phyloP scores from a whole-genome alignment of 2,329 filamentous ascomycete genomes.

The Aspergillus proliferans region DNA sequence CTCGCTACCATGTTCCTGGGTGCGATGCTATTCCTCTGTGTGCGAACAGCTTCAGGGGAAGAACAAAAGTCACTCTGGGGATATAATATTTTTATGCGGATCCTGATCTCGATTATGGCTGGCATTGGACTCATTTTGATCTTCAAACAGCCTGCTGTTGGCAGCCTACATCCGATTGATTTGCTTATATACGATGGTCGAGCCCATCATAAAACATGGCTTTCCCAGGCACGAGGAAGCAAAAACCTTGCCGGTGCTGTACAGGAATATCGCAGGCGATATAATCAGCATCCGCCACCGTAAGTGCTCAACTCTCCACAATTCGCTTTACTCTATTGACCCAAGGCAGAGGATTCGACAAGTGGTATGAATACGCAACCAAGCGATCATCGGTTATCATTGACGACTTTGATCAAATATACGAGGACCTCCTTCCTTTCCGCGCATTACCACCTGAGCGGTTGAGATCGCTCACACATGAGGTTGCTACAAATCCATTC shows the following conservation, averaged over 20 bases:
- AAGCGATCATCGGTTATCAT: constrained; percentile 48
- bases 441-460: constrained; percentile 46
- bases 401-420: constrained; percentile 56
- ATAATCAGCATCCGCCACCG: constrained; percentile 52
- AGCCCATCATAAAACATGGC: constrained; percentile 44
- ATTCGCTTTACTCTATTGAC: constrained; percentile 5
- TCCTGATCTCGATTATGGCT: constrained; percentile 37
- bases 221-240: constrained; percentile 43
- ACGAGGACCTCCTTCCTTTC: constrained; percentile 52
- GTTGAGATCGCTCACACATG: constrained; percentile 48
- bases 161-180: constrained; percentile 50
- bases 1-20: constrained; percentile 27
- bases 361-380: constrained; percentile 54
- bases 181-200: constrained; percentile 47
- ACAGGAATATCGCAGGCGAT: constrained; percentile 46
- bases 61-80: constrained; percentile 22
- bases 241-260: constrained; percentile 46
- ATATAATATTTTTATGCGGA: constrained; percentile 27
- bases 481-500: constrained; percentile 48
- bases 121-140: constrained; percentile 37
- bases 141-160: constrained; percentile 34
- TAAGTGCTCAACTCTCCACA: constrained; percentile 15
- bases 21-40: constrained; percentile 21
- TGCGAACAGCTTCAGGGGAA: constrained; percentile 20
- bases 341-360: constrained; percentile 45